These are phyloP conservation scores for Aspergillus costaricaensis DNA, from an alignment of 2,329 filamentous ascomycete species.

Conservation along the genomic window DNA sequence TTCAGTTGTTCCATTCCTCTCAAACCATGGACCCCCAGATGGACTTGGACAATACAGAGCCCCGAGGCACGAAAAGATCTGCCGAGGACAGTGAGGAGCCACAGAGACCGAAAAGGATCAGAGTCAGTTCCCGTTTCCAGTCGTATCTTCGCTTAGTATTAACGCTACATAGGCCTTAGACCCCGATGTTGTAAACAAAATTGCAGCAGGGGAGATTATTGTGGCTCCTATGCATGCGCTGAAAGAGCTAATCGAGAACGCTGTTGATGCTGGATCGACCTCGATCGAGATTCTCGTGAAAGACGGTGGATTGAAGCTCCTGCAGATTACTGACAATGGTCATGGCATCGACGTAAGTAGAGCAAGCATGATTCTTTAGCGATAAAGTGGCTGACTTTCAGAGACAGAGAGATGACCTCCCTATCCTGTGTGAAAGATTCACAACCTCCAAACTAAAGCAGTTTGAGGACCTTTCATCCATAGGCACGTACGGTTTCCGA, in stretches of 20 bases:
- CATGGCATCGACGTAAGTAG: constrained; percentile 82
- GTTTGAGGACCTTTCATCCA: constrained; percentile 88
- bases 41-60: constrained; percentile 44
- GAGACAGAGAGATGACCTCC: constrained; percentile 77
- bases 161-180: constrained; percentile 69
- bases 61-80: constrained; percentile 52
- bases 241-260: constrained; percentile 96
- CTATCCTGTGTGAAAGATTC: constrained; percentile 91
- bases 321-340: constrained; percentile 97
- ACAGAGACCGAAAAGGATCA: constrained; percentile 53
- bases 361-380: neutral
- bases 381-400: constrained; percentile 18
- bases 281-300: constrained; percentile 88
- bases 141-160: constrained; percentile 13
- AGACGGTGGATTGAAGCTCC: constrained; percentile 88
- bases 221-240: constrained; percentile 93
- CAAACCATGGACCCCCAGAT: constrained; percentile 32
- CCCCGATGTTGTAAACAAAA: constrained; percentile 95
- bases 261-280: constrained; percentile 95
- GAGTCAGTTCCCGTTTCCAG: constrained; percentile 21
- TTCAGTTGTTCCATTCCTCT: neutral
- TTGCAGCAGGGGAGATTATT: constrained; percentile 96
- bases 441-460: constrained; percentile 93
- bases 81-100: constrained; percentile 46
- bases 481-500: constrained; percentile 95